Conservation (phyloP, 2,329 filamentous ascomycete species). For the Oidium heveae region DNA sequence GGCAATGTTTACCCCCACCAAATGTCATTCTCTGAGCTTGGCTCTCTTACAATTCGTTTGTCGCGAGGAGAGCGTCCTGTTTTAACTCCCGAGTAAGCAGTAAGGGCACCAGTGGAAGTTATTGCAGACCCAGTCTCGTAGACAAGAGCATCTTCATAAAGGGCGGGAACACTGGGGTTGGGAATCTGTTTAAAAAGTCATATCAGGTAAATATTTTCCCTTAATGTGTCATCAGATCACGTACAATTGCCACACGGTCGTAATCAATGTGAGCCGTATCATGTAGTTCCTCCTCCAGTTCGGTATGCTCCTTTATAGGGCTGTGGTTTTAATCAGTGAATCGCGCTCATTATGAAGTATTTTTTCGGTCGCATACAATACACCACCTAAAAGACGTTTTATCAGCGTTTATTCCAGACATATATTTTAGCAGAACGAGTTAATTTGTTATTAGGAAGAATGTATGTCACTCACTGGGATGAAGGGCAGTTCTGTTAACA, state of each 20-base stretch:
- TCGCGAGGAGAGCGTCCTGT: slow-evolving; percentile 90
- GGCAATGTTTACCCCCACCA: slow-evolving; percentile 53
- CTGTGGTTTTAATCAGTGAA: slow-evolving; percentile 18
- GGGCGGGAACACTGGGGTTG: slow-evolving; percentile 67
- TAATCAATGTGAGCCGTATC: slow-evolving; percentile 98
- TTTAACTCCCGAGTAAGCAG: slow-evolving; percentile 94
- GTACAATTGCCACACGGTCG: slow-evolving; percentile 88
- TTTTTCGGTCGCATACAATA: not conserved
- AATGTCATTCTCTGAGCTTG: slow-evolving; percentile 66
- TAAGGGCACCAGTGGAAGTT: slow-evolving; percentile 81
- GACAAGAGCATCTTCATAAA: slow-evolving; percentile 96
- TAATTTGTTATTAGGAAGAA: not conserved
- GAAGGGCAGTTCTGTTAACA: slow-evolving; percentile 12
- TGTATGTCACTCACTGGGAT: slow-evolving; percentile 5
- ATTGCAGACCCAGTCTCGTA: slow-evolving; percentile 97
- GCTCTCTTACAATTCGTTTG: slow-evolving; percentile 91
- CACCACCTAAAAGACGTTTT: not conserved
- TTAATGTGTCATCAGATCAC: slow-evolving; percentile 13
- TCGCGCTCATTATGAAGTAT: not conserved
- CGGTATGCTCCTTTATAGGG: slow-evolving; percentile 70
- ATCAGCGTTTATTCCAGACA: not conserved
- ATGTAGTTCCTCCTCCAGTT: slow-evolving; percentile 92
- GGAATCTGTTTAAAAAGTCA: slow-evolving; percentile 27
- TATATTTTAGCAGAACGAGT: not conserved
- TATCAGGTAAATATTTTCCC: not conserved